Base-by-base conservation (phyloP, 2,329 filamentous ascomycete species). In the Colletotrichum noveboracense region DNA sequence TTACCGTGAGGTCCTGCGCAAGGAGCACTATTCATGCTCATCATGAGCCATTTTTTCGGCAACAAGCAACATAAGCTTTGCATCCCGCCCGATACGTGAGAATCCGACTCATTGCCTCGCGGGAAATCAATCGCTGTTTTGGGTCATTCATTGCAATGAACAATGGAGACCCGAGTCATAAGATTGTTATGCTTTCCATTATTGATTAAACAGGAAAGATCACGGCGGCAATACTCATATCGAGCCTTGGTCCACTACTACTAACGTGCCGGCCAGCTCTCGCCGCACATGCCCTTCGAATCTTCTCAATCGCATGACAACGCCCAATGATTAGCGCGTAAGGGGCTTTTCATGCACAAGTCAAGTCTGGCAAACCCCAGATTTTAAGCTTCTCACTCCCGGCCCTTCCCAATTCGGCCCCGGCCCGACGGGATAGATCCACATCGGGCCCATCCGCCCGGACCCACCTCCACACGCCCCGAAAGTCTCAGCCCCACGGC, bases 91-190 rank as follows among this genome's bases (percentile, higher is more conserved):
- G 5, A 48, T 1, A n/a, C 6, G 1, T n/a, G 18, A 21, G 38
- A 7, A 12, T 9, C 38, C 18, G 38, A 48, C 5, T n/a, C 38
- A n/a, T 48, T n/a, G 18, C 18, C 1, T n/a, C 0, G 9, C 38
- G 38, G 5, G 9, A 12, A 12, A n/a, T 0, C 18, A n/a, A n/a
- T 48, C 9, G 9, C 38, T n/a, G 10, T 6, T 48, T n/a, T 6
- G 3, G 18, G 0, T 6, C 3, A 2, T 1, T n/a, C 0, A 48
- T 0, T 12, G 38, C 18, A n/a, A n/a, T 48, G 5, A 6, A 48
- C 0, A 48, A 0, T 5, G 10, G 9, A 3, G 9, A 48, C 3
- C 1, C 38, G 18, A n/a, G 38, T 48, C 38, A n/a, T 48, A 48
- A 12, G 38, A 48, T 4, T 10, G 3, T n/a, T 21, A 7, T 7